Conservation (phyloP, 148 eudicot species). For the Beta vulgaris region DNA sequence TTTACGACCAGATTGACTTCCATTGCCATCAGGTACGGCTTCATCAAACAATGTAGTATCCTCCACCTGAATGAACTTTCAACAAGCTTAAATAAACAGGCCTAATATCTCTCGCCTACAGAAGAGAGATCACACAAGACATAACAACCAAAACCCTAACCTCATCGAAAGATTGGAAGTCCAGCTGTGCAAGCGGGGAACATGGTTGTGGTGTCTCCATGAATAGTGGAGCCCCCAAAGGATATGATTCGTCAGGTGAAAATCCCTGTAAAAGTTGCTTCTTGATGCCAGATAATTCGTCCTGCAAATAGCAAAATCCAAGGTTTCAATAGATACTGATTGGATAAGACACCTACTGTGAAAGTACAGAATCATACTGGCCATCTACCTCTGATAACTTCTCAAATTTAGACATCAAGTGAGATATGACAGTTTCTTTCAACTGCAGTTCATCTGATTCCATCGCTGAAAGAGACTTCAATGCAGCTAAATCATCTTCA, state of each 20-base stretch:
- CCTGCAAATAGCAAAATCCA: slow-evolving; percentile 35
- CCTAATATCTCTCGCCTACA: background rate
- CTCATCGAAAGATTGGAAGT: slow-evolving; percentile 57
- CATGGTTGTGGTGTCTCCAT: slow-evolving; percentile 79
- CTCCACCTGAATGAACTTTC: slow-evolving; percentile 36
- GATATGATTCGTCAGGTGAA: slow-evolving; percentile 77
- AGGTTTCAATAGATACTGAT: background rate
- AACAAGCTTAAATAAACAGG: slow-evolving; percentile 7
- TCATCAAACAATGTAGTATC: slow-evolving; percentile 49
- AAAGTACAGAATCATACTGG: background rate
- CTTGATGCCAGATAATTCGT: slow-evolving; percentile 55
- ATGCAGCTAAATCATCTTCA: slow-evolving; percentile 67
- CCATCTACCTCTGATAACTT: slow-evolving; percentile 66
- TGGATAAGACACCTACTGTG: background rate
- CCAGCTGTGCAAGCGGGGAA: slow-evolving; percentile 60
- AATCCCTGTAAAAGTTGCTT: slow-evolving; percentile 60
- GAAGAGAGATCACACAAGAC: background rate
- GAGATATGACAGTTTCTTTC: slow-evolving; percentile 55
- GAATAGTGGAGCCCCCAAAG: slow-evolving; percentile 54
- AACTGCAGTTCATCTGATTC: slow-evolving; percentile 50
- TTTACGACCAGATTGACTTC: slow-evolving; percentile 68
- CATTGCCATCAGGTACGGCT: slow-evolving; percentile 52
- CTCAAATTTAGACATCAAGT: slow-evolving; percentile 45
- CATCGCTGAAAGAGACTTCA: slow-evolving; percentile 46
- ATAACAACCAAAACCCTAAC: slow-evolving; percentile 29